Evolutionary conservation across 2,329 filamentous ascomycete genomes (phyloP).

Genomic region (Colletotrichum abscissum): DNA sequence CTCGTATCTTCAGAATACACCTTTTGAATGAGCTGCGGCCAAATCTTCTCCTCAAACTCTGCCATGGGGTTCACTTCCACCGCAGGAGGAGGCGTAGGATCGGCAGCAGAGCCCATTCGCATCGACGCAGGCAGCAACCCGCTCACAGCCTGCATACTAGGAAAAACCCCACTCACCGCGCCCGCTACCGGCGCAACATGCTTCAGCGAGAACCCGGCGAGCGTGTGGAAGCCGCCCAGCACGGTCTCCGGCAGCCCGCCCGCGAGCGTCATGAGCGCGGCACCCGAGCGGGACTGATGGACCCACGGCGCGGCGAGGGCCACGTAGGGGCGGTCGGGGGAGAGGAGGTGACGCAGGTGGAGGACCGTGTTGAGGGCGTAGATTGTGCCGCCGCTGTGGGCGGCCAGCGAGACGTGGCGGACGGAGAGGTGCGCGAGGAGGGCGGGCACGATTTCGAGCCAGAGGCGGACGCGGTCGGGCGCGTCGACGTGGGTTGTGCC

Average conservation of each 20-base stretch:
- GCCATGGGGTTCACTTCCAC: background rate
- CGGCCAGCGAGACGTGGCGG: slow-evolving; percentile 41
- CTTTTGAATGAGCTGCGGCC: slow-evolving; percentile 34
- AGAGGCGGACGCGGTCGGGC: slow-evolving; percentile 39
- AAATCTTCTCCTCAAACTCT: slow-evolving; percentile 38
- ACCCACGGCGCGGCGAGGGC: slow-evolving; percentile 47
- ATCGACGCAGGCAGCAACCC: background rate
- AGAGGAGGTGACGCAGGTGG: slow-evolving; percentile 42
- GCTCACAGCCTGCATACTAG: background rate
- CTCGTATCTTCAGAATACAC: slow-evolving; percentile 40
- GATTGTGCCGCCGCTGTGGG: slow-evolving; percentile 46
- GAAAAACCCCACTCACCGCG: slow-evolving; percentile 1
- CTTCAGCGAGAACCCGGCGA: slow-evolving; percentile 38
- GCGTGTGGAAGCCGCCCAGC: slow-evolving; percentile 38
- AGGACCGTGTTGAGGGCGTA: slow-evolving; percentile 46
- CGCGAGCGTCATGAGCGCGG: slow-evolving; percentile 37
- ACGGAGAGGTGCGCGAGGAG: slow-evolving; percentile 48
- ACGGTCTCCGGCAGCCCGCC: slow-evolving; percentile 38
- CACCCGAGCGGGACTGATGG: slow-evolving; percentile 40
- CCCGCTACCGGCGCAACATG: slow-evolving; percentile 36
- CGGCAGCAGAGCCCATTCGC: background rate
- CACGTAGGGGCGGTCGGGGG: slow-evolving; percentile 40
- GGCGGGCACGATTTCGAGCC: slow-evolving; percentile 44
- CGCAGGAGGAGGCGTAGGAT: background rate
- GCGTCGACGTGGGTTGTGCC: slow-evolving; percentile 42